Percentiles rank a stretch among this genome's conserved stretches.
phyloP scores from a whole-genome alignment of 1,284 basidiomycete species.

The Fomitopsis schrenkii region DNA sequence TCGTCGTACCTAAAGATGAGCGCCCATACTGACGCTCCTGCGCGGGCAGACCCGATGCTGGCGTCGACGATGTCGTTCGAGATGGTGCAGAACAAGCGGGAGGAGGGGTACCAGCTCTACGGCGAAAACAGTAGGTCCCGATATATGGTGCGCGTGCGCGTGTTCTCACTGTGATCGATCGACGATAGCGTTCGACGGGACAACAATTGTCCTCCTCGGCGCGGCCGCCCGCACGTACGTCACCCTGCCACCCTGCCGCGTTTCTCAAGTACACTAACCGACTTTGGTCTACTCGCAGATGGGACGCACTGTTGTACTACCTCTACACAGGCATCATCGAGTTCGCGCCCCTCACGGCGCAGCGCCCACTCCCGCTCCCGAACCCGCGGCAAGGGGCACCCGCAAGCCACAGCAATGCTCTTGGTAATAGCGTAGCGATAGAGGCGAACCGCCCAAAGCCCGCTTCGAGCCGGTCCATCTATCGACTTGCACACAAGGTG shows the following conservation, averaged over 20 bases:
- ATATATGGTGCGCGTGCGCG: neutral
- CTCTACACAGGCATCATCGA: slow-evolving; percentile 15
- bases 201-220: slow-evolving; percentile 11
- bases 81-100: slow-evolving; percentile 1
- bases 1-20: neutral
- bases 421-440: neutral
- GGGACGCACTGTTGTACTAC: slow-evolving; percentile 17
- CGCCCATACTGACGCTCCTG: neutral
- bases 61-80: slow-evolving; percentile 5
- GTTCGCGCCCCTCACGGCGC: slow-evolving; percentile 14
- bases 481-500: slow-evolving; percentile 10
- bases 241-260: neutral
- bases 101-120: slow-evolving; percentile 1
- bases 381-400: neutral
- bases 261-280: neutral
- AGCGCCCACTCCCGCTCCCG: neutral
- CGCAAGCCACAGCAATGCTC: neutral
- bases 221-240: slow-evolving; percentile 12
- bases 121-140: neutral
- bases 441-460: slow-evolving; percentile 1
- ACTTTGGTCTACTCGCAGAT: slow-evolving; percentile 3
- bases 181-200: slow-evolving; percentile 4
- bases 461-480: slow-evolving; percentile 11
- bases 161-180: neutral
- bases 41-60: neutral